phyloP scores from a whole-genome alignment of 2,329 filamentous ascomycete species.

The Beauveria sp. region DNA sequence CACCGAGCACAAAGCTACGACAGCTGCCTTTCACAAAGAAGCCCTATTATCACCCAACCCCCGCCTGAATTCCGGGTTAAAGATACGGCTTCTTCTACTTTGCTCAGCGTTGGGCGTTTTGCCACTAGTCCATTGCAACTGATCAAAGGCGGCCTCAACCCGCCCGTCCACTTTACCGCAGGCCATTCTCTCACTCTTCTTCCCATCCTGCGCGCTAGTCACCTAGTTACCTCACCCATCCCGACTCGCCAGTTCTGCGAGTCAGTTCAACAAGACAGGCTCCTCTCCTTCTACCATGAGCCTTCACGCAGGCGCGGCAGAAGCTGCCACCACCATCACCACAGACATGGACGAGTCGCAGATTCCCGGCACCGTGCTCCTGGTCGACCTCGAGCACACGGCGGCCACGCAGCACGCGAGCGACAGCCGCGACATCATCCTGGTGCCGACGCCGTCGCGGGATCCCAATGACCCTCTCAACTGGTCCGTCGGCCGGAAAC shows the following conservation, averaged over 20 bases:
- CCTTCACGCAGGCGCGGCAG: neutral
- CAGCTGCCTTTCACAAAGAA: no score
- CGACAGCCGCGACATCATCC: slow-evolving; percentile 34
- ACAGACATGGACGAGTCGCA: slow-evolving; percentile 9
- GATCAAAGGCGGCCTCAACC: no score
- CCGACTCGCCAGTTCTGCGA: neutral
- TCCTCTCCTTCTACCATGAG: neutral
- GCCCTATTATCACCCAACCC: no score
- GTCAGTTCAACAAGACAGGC: neutral
- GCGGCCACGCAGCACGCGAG: slow-evolving; percentile 24
- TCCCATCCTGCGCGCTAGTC: no score
- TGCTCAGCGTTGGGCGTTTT: no score
- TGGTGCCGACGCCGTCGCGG: slow-evolving; percentile 40
- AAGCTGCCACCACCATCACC: neutral
- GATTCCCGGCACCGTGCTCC: slow-evolving; percentile 33
- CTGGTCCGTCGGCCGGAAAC: slow-evolving; percentile 29
- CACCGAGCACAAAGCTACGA: no score
- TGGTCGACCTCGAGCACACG: slow-evolving; percentile 30
- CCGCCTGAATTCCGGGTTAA: no score
- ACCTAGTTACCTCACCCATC: neutral
- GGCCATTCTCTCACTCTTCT: neutral
- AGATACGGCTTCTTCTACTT: no score
- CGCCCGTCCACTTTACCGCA: no score
- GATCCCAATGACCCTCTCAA: slow-evolving; percentile 48
- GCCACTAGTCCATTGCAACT: no score